Percentiles rank a stretch among this genome's conserved stretches.
phyloP scores from a whole-genome alignment of 2,329 filamentous ascomycete species.

The Ophiostoma perfectum region DNA sequence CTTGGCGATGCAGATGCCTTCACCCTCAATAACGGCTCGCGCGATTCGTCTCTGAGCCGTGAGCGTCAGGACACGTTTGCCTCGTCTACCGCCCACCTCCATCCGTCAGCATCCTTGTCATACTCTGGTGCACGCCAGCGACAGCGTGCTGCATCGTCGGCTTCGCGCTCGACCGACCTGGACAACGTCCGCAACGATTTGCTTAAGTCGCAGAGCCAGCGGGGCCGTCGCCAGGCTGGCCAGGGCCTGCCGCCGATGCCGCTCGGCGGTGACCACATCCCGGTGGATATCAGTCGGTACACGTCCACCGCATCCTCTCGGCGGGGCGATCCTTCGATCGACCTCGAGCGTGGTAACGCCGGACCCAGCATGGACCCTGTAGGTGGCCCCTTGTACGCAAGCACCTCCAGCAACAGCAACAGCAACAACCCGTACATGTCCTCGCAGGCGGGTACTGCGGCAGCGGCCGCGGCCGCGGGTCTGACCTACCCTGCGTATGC shows the following conservation, averaged over 20 bases:
- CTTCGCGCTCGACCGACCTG: constrained; percentile 22
- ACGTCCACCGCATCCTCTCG: constrained; percentile 31
- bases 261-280: constrained; percentile 29
- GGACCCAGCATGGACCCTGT: neutral
- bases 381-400: constrained; percentile 6
- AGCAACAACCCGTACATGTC: constrained; percentile 22
- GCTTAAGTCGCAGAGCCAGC: constrained; percentile 40
- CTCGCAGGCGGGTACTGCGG: neutral
- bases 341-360: constrained; percentile 37
- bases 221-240: constrained; percentile 46
- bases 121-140: constrained; percentile 11
- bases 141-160: constrained; percentile 18
- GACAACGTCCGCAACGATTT: constrained; percentile 24
- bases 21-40: constrained; percentile 31
- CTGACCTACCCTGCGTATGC: neutral
- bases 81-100: constrained; percentile 32
- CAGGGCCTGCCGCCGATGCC: constrained; percentile 39
- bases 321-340: constrained; percentile 34
- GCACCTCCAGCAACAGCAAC: constrained; percentile 14
- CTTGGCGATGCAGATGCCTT: constrained; percentile 36
- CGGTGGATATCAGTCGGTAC: constrained; percentile 30
- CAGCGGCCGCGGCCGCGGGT: neutral
- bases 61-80: constrained; percentile 26
- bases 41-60: constrained; percentile 33
- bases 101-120: constrained; percentile 15